phyloP scores from a whole-genome alignment of 2,329 filamentous ascomycete genomes.

The Penicillium occitanis region DNA sequence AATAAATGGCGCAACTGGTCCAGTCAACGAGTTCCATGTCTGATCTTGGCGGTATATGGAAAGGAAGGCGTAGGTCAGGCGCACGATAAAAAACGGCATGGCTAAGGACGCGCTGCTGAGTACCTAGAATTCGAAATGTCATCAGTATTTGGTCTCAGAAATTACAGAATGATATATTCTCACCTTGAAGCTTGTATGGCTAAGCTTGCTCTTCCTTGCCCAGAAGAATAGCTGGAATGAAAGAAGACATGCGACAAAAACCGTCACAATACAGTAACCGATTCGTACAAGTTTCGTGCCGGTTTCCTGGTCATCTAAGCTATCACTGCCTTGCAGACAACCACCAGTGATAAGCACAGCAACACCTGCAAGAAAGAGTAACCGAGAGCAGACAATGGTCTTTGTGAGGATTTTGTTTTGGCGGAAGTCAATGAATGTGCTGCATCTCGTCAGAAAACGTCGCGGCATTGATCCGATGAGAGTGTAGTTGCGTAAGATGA shows the following conservation, averaged over 20 bases:
- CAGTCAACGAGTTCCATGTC: slow-evolving; percentile 25
- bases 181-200: slow-evolving; percentile 23
- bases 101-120: slow-evolving; percentile 23
- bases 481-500: neutral
- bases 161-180: neutral
- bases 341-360: slow-evolving; percentile 26
- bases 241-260: slow-evolving; percentile 25
- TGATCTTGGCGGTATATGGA: slow-evolving; percentile 24
- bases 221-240: slow-evolving; percentile 26
- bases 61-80: slow-evolving; percentile 27
- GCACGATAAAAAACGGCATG: slow-evolving; percentile 28
- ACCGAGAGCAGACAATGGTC: slow-evolving; percentile 21
- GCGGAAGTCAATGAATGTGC: slow-evolving; percentile 18
- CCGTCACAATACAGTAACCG: slow-evolving; percentile 26
- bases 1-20: slow-evolving; percentile 27
- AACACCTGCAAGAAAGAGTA: slow-evolving; percentile 26
- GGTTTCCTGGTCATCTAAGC: slow-evolving; percentile 15
- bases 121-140: slow-evolving; percentile 19
- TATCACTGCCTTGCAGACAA: slow-evolving; percentile 24
- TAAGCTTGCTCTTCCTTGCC: slow-evolving; percentile 20
- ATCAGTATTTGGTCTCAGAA: neutral
- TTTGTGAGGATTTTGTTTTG: slow-evolving; percentile 15
- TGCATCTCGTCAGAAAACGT: slow-evolving; percentile 1
- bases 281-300: slow-evolving; percentile 26
- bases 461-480: neutral